A percentile compares a stretch with the other conserved stretches of the same genome.
Conservation (phyloP, 768 basidiomycete genomes). For the Russula sp. region DNA sequence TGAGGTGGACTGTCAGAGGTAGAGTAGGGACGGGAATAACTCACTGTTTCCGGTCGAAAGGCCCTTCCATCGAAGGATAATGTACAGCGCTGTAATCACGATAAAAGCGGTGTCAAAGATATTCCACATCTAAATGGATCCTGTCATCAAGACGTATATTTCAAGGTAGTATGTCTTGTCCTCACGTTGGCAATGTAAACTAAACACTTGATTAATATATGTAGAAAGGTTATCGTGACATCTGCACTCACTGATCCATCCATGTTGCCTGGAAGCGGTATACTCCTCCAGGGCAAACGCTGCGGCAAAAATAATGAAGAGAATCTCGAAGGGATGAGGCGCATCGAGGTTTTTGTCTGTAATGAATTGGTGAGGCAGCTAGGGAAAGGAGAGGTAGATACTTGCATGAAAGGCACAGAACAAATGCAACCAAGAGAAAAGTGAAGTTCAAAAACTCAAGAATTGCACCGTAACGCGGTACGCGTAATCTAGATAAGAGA, state of each 20-base stretch:
- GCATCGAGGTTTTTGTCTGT: slow-evolving; percentile 55
- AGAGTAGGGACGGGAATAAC: slow-evolving; percentile 22
- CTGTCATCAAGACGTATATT: not conserved
- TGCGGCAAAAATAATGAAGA: slow-evolving; percentile 71
- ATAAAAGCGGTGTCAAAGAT: slow-evolving; percentile 79
- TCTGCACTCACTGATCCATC: slow-evolving; percentile 70
- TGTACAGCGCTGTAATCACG: slow-evolving; percentile 64
- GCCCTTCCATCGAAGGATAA: slow-evolving; percentile 62
- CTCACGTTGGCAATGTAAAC: slow-evolving; percentile 83
- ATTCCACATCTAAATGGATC: slow-evolving; percentile 72
- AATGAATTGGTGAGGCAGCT: not conserved
- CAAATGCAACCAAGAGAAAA: slow-evolving; percentile 62
- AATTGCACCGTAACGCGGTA: slow-evolving; percentile 75
- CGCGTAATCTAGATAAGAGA: slow-evolving; percentile 56
- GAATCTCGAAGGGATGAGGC: slow-evolving; percentile 60
- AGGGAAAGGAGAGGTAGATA: slow-evolving; percentile 21
- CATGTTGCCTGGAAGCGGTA: slow-evolving; percentile 81
- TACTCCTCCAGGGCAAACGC: slow-evolving; percentile 88
- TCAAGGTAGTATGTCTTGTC: not conserved
- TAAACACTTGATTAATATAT: slow-evolving; percentile 30
- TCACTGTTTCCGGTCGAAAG: slow-evolving; percentile 53
- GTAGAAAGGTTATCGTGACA: slow-evolving; percentile 2
- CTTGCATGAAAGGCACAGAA: slow-evolving; percentile 74
- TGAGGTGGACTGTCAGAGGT: not conserved
- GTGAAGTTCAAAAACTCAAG: slow-evolving; percentile 79